Evolutionary conservation across 1,139 yeast species (phyloP), one percentile per base, ranked within the genome.

Genomic region (Yamadazyma sp.): DNA sequence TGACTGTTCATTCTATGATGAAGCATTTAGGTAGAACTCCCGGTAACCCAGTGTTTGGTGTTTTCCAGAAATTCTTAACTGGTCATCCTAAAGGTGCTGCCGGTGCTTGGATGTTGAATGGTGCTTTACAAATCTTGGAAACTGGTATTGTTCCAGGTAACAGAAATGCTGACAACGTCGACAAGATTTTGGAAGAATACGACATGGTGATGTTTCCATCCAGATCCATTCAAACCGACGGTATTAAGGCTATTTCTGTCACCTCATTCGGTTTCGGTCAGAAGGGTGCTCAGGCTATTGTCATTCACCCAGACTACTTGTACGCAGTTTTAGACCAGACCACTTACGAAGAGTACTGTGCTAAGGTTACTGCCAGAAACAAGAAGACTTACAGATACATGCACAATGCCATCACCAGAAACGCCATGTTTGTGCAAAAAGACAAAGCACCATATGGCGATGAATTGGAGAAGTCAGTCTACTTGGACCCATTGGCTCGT

Each of bases 11-110:
- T 66, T 72, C 78, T 53, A 92, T 92, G 97, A 84, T 94, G 83
- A 73, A 77, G 61, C 98, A 92, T 63, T 77, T 92, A 63, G 98
- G 98, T 54, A 86, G 99, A 73, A 73, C 95, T 43, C 91, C 87
- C 73, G 99, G 99, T 74, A 94, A 92, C 73, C 96, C 98, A 52
- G 89, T 94, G 40, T 77, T 85, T 56, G 98, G 98, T 79, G 95
- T 92, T 41, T 91, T 92, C 95, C 99, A 92, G 72, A 92, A 92
- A 72, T 92, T 80, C 81, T 80, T 92, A 61, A 92, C 99, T 58
- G 99, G 98, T 72, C 99, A 92, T 75, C 98, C 98, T 59, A 92
- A 92, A 85, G 99, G 98, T 80, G 98, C 98, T 55, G 99, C 99
- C 43, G 98, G 98, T 78, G 98, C 99, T 47, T 92, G 98, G 98